These are phyloP conservation scores for Synchytrium microbalum DNA, from an alignment of 371 early-diverging fungal species.

Conservation along the genomic window DNA sequence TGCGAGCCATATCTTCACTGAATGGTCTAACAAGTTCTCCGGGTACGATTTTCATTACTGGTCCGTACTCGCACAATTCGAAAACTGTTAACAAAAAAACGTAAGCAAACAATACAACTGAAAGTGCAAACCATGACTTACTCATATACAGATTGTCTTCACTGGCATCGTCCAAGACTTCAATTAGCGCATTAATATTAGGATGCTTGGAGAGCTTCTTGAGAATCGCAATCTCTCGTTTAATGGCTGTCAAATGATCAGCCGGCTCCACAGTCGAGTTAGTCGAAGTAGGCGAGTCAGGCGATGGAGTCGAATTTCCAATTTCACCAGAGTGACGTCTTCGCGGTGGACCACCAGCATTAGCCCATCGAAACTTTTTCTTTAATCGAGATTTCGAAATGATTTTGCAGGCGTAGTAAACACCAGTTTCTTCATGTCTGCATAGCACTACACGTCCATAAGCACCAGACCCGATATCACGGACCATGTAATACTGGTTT, in stretches of 20 bases:
- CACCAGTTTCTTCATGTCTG: constrained; percentile 22
- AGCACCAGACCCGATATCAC: constrained; percentile 42
- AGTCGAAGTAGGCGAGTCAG: not conserved
- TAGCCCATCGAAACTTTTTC: constrained; percentile 36
- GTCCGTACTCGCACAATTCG: constrained; percentile 49
- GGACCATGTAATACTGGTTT: constrained; percentile 46
- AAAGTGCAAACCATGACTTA: constrained; percentile 14
- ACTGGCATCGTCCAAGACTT: constrained; percentile 46
- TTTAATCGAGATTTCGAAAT: constrained; percentile 39
- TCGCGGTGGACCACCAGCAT: constrained; percentile 1
- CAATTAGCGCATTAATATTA: constrained; percentile 43
- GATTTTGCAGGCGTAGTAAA: constrained; percentile 48
- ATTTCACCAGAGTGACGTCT: not conserved
- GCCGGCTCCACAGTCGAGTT: constrained; percentile 8
- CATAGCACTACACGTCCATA: constrained; percentile 41
- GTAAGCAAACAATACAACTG: not conserved
- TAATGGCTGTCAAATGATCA: constrained; percentile 30
- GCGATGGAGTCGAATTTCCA: not conserved
- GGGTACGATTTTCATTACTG: constrained; percentile 36
- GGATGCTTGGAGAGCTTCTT: constrained; percentile 50
- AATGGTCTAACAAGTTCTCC: constrained; percentile 29
- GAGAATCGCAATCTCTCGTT: constrained; percentile 44
- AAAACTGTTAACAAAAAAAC: constrained; percentile 32
- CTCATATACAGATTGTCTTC: constrained; percentile 52
- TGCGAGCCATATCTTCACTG: constrained; percentile 34